These are phyloP conservation scores for Populus euphratica DNA, from an alignment of 345 rosid genomes.

Conservation along the genomic window DNA sequence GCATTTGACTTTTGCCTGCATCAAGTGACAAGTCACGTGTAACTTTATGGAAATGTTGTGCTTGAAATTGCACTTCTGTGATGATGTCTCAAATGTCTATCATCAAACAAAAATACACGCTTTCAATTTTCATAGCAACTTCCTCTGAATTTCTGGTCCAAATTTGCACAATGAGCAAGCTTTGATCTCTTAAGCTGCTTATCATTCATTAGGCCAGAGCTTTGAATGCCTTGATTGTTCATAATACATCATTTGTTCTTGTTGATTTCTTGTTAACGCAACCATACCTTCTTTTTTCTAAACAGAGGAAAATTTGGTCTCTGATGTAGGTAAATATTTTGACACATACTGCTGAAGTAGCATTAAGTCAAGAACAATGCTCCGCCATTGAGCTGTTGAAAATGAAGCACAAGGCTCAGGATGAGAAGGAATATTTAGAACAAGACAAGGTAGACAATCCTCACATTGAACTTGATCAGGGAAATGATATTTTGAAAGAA, in stretches of 20 bases:
- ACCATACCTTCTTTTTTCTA: not conserved
- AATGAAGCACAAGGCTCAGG: conserved; percentile 53
- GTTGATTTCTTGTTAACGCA: not conserved
- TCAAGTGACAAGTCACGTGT: not conserved
- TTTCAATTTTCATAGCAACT: not conserved
- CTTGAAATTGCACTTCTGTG: not conserved
- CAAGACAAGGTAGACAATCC: conserved; percentile 2
- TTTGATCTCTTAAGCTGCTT: not conserved
- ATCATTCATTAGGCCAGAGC: not conserved
- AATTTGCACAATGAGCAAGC: not conserved
- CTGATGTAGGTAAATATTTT: conserved; percentile 66
- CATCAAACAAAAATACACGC: not conserved
- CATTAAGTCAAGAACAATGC: conserved; percentile 46
- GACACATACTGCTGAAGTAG: conserved; percentile 63
- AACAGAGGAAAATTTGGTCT: not conserved
- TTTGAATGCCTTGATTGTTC: not conserved
- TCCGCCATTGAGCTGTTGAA: conserved; percentile 48
- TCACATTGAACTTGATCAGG: conserved; percentile 4
- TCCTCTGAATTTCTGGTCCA: not conserved
- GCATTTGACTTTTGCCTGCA: not conserved
- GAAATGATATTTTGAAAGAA: not conserved
- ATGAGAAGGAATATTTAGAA: conserved; percentile 40
- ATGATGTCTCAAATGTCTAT: not conserved
- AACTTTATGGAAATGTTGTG: not conserved
- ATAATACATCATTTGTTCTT: not conserved